Conservation (phyloP, 73 alveolate genomes). For the Paramecium biaurelia region DNA sequence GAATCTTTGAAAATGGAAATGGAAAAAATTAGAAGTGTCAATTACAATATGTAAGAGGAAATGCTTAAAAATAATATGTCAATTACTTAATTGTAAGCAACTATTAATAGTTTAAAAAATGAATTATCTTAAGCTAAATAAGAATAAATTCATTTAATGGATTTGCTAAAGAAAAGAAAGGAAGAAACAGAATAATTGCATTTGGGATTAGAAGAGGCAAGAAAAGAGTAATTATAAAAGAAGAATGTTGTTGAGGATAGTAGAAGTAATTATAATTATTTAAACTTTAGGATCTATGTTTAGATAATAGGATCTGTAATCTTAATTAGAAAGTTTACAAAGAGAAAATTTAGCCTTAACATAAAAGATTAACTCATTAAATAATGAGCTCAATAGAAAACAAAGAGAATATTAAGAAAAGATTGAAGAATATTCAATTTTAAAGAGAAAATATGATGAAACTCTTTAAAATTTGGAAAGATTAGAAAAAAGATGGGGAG, state of each 20-base stretch:
- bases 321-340: neutral
- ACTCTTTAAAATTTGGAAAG: constrained; percentile 20
- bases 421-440: constrained; percentile 9
- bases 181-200: constrained; percentile 45
- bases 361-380: neutral
- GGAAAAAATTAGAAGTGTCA: constrained; percentile 40
- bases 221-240: neutral
- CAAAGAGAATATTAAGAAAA: constrained; percentile 13
- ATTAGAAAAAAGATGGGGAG: constrained; percentile 52
- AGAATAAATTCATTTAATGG: neutral
- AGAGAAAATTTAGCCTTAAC: neutral
- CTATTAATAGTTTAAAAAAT: neutral
- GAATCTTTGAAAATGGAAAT: constrained; percentile 10
- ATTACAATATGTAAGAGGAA: constrained; percentile 32
- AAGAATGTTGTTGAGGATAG: constrained; percentile 35
- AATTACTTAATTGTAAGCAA: neutral
- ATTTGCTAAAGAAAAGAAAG: constrained; percentile 19
- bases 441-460: constrained; percentile 46
- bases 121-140: constrained; percentile 20
- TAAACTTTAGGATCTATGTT: neutral
- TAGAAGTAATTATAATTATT: constrained; percentile 10
- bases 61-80: neutral
- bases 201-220: constrained; percentile 16
- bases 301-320: constrained; percentile 22
- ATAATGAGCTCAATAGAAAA: constrained; percentile 29